Percentiles rank a stretch among this genome's conserved stretches.
Conservation (phyloP, 2,329 filamentous ascomycete species). For the Fusarium secorum region DNA sequence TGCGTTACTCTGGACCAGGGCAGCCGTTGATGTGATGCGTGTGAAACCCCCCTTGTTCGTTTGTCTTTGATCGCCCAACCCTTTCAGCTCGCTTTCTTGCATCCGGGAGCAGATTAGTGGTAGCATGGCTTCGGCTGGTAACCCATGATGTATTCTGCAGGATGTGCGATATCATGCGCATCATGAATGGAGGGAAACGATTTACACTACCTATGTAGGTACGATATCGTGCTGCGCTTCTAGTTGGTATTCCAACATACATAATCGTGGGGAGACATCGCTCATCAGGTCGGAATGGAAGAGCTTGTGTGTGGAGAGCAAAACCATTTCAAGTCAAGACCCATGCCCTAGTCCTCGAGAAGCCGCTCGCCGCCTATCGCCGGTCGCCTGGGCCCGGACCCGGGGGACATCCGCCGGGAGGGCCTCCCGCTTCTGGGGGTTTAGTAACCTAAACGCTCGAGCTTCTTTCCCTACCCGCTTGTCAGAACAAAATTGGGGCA, state of each 20-base stretch:
- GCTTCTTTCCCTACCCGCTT: conserved; percentile 28
- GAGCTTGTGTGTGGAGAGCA: conserved; percentile 27
- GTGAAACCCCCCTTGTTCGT: conserved; percentile 31
- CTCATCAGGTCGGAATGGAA: conserved; percentile 8
- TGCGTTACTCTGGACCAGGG: conserved; percentile 24
- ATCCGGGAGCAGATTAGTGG: conserved; percentile 30
- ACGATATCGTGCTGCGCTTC: conserved; percentile 2
- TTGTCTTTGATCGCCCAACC: conserved; percentile 14
- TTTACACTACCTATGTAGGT: conserved; percentile 1
- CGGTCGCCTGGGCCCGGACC: conserved; percentile 28
- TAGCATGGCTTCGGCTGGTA: conserved; percentile 20
- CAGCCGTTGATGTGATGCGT: not conserved
- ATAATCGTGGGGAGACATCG: conserved; percentile 4
- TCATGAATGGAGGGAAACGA: conserved; percentile 7
- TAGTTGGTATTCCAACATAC: not conserved
- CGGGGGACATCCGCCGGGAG: conserved; percentile 33
- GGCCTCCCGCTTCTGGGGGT: conserved; percentile 33
- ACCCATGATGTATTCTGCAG: conserved; percentile 26
- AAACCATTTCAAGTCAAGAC: conserved; percentile 15
- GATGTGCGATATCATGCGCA: conserved; percentile 20
- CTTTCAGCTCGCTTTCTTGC: conserved; percentile 35
- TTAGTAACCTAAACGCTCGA: conserved; percentile 33
- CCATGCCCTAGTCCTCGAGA: conserved; percentile 28
- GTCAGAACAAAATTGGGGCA: conserved; percentile 33
- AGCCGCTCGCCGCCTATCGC: conserved; percentile 20